Evolutionary conservation across 2,329 filamentous ascomycete genomes (phyloP).

Genomic region (Graphiopsis chlorocephala): DNA sequence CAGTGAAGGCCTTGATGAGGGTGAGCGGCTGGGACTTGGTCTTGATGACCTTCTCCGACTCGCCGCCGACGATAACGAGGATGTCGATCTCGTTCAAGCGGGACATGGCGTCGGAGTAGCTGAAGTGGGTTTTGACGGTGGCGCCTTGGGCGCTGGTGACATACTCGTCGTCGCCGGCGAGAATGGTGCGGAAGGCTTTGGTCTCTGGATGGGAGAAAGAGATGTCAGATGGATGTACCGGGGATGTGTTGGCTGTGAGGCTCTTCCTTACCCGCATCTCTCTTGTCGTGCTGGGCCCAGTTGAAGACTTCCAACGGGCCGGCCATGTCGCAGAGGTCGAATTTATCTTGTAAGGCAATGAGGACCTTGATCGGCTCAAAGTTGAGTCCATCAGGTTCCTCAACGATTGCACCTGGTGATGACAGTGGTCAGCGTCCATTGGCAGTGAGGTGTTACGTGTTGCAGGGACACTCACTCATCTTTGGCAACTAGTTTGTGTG

Average conservation of each 20-base stretch:
- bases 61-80: slow-evolving; percentile 73
- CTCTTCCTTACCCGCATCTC: slow-evolving; percentile 47
- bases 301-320: slow-evolving; percentile 59
- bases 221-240: background rate
- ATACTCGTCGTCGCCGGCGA: slow-evolving; percentile 46
- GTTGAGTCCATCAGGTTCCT: slow-evolving; percentile 38
- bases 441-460: background rate
- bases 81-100: slow-evolving; percentile 73
- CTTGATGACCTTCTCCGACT: slow-evolving; percentile 62
- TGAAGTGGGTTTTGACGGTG: slow-evolving; percentile 69
- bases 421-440: background rate
- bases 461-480: slow-evolving; percentile 8
- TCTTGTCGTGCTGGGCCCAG: slow-evolving; percentile 53
- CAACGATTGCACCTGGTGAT: slow-evolving; percentile 42
- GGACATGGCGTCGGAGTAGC: slow-evolving; percentile 74
- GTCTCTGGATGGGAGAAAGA: slow-evolving; percentile 37
- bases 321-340: slow-evolving; percentile 57
- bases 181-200: slow-evolving; percentile 55
- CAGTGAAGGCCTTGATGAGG: slow-evolving; percentile 72
- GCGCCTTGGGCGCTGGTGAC: slow-evolving; percentile 61
- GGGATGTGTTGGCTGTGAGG: background rate
- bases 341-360: slow-evolving; percentile 55
- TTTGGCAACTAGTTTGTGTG: slow-evolving; percentile 16
- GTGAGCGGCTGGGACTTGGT: slow-evolving; percentile 64
- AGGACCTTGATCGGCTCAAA: slow-evolving; percentile 57